Base-by-base conservation (phyloP, 1,284 basidiomycete genomes). In the Termitomyces sp. region DNA sequence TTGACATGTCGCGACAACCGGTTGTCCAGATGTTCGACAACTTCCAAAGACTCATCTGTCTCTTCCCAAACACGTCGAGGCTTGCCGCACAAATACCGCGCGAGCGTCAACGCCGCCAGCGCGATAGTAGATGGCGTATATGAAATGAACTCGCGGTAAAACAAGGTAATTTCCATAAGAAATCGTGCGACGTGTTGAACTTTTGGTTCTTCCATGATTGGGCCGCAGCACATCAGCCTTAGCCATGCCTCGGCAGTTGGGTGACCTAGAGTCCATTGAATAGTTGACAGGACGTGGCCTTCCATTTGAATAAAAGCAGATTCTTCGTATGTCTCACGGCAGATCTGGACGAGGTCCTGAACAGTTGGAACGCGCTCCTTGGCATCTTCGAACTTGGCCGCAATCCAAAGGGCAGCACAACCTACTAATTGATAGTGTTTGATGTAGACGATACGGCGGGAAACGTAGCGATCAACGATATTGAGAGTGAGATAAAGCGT, bases 361-460 rank as follows among this genome's bases (percentile, higher is more conserved):
- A 98, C 91, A 1, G 93, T 91, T 9, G 97, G 97, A 1, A 99
- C 94, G 56, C 93, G 91, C 68, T 99, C 96, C 74, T 99, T 99
- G 39, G 95, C 89, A 67, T 99, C 97, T 73, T 99, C 97, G 64
- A 97, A 99, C 74, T 99, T 99, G 64, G 97, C 91, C 5, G 97
- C 97, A 62, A 99, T 98, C 93, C 96, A 96, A 4, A 99, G 80
- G 18, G 97, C 94, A 11, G 96, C 93, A 65, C 97, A 99, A 31
- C 97, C 97, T 49, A 99, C 96, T 48, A 99, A 89, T 68, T 99
- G 97, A 70, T 98, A 99, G 73, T 99, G 97, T 72, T 97, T 97
- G 77, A 95, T 94, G 76, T 94, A 98, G 51, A 99, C 97, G 61
- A 99, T 90, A 42, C 97, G 91, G 62, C 95, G 93, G 49, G 97